Evolutionary conservation across 2,329 filamentous ascomycete species (phyloP).

Genomic region (Arachnomyces sp.): DNA sequence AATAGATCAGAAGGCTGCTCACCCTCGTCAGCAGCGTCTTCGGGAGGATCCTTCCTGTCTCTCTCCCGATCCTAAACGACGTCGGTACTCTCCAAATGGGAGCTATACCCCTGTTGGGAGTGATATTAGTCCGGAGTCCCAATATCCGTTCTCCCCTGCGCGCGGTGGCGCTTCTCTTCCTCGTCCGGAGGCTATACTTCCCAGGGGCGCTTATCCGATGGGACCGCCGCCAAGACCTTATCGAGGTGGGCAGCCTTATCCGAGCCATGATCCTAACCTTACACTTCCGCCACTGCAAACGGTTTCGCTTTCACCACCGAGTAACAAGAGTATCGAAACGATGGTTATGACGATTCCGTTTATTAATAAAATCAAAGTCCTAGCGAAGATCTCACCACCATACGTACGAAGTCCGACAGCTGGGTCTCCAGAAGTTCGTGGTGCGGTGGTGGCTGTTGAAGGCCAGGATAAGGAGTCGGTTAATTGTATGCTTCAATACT

Average conservation of each 20-base stretch:
- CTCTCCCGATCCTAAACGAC: constrained; percentile 54
- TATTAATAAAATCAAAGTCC: constrained; percentile 65
- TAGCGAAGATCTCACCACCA: constrained; percentile 68
- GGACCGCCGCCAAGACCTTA: constrained; percentile 48
- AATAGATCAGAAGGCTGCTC: constrained; percentile 16
- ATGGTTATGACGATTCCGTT: constrained; percentile 71
- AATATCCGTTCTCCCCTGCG: constrained; percentile 36
- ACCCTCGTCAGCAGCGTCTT: constrained; percentile 17
- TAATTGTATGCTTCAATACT: constrained; percentile 56
- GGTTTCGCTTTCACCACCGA: constrained; percentile 20
- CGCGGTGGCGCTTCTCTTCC: constrained; percentile 38
- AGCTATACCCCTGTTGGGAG: constrained; percentile 34
- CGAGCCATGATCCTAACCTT: constrained; percentile 42
- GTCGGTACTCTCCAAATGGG: constrained; percentile 48
- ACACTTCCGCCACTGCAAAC: constrained; percentile 50
- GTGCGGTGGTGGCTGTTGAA: constrained; percentile 76
- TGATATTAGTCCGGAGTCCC: constrained; percentile 30
- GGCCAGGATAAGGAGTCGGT: constrained; percentile 61
- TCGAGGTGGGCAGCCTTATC: constrained; percentile 18
- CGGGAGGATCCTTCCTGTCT: constrained; percentile 32
- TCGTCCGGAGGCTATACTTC: constrained; percentile 26
- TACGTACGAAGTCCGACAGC: constrained; percentile 36
- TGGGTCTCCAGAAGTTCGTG: constrained; percentile 45
- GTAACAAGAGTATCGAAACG: constrained; percentile 51
- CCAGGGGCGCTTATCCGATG: constrained; percentile 40